Percentiles rank a stretch among this genome's conserved stretches.
Evolutionary conservation across 805 yeast genomes (phyloP).

Genomic region (Komagataella pastoris): DNA sequence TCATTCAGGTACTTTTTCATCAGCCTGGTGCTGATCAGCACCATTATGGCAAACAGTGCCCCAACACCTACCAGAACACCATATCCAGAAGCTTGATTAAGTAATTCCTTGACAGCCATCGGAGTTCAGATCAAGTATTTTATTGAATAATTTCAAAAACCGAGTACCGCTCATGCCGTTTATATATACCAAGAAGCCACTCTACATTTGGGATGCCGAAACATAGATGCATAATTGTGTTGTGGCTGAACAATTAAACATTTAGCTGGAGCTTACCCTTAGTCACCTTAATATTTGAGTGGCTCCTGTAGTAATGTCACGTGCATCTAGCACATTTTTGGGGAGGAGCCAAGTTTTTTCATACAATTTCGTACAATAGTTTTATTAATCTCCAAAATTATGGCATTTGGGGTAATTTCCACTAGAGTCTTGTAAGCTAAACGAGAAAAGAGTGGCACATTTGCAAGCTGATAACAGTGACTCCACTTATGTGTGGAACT

Average conservation of each 20-base stretch:
- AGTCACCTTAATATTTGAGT: neutral
- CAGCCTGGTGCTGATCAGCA: conserved; percentile 15
- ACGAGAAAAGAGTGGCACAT: neutral
- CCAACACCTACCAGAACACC: conserved; percentile 20
- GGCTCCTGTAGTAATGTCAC: neutral
- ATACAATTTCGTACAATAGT: neutral
- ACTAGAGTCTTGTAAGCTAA: neutral
- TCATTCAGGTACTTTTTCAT: conserved; percentile 11
- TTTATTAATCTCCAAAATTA: neutral
- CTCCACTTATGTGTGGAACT: neutral
- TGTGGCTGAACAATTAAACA: neutral
- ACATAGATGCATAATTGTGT: neutral
- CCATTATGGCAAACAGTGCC: conserved; percentile 17
- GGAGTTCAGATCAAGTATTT: neutral
- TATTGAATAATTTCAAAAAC: neutral
- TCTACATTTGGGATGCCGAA: neutral
- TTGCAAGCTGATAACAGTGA: neutral
- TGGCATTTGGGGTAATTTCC: neutral
- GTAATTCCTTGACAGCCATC: neutral
- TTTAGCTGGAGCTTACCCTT: neutral
- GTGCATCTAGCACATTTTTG: neutral
- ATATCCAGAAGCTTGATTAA: conserved; percentile 18
- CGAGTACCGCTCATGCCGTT: neutral
- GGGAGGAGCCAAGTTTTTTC: neutral
- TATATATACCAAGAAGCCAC: neutral